Conservation (phyloP, 306 rosid genomes). For the Notholithocarpus densiflorus region DNA sequence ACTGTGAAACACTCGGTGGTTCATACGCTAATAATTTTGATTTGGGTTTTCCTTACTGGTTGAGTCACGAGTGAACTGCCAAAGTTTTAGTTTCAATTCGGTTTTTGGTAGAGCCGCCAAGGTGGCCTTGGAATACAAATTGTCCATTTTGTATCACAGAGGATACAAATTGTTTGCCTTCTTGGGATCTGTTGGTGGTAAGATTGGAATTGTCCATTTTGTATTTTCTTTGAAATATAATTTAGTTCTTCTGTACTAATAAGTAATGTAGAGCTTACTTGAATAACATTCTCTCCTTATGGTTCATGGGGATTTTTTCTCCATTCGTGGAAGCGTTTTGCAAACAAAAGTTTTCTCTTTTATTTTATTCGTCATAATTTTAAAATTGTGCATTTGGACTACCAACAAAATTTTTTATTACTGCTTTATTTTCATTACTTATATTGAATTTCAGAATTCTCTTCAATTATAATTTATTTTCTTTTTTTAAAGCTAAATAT, state of each 20-base stretch:
- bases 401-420: not conserved
- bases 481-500: not conserved
- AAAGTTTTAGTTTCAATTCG: conserved; percentile 66
- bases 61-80: conserved; percentile 35
- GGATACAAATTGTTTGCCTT: conserved; percentile 61
- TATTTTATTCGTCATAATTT: not conserved
- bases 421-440: not conserved
- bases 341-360: not conserved
- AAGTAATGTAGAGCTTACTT: conserved; percentile 9
- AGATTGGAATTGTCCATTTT: not conserved
- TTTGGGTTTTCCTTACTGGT: conserved; percentile 46
- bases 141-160: conserved; percentile 6
- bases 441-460: not conserved
- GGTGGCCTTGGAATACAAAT: conserved; percentile 41
- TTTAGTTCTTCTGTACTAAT: not conserved
- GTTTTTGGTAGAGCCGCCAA: conserved; percentile 72
- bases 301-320: not conserved
- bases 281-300: not conserved
- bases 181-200: conserved; percentile 80
- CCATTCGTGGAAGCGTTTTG: conserved; percentile 1
- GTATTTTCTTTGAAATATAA: not conserved
- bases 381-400: not conserved
- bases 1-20: conserved; percentile 31
- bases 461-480: not conserved
- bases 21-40: conserved; percentile 28